These are phyloP conservation scores for Pseudogymnoascus sp. DNA, from an alignment of 2,329 filamentous ascomycete genomes.

Conservation along the genomic window DNA sequence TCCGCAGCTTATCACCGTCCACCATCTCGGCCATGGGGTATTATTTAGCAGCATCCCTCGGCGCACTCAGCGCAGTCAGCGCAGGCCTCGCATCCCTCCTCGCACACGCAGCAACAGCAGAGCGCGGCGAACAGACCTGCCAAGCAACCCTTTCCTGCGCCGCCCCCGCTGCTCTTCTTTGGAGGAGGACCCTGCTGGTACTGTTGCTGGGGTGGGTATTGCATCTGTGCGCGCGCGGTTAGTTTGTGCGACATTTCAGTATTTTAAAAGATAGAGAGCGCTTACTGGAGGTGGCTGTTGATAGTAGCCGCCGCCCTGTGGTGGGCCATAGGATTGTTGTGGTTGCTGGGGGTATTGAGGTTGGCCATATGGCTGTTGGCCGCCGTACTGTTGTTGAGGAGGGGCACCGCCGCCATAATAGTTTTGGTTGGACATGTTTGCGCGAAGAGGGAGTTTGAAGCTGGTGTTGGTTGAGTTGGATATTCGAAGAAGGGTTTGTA, in stretches of 20 bases:
- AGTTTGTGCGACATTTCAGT: background rate
- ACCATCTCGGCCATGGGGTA: background rate
- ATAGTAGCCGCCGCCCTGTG: constrained; percentile 17
- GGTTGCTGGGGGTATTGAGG: constrained; percentile 19
- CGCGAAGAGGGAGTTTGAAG: background rate
- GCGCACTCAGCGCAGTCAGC: constrained; percentile 36
- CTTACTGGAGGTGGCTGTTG: constrained; percentile 19
- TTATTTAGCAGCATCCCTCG: constrained; percentile 26
- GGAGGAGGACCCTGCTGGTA: constrained; percentile 41
- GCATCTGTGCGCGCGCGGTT: constrained; percentile 35
- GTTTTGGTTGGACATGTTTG: constrained; percentile 22
- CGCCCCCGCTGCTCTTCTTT: constrained; percentile 31
- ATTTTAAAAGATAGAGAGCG: background rate
- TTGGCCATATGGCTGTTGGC: constrained; percentile 18
- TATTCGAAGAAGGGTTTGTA: background rate
- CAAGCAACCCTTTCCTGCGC: constrained; percentile 38
- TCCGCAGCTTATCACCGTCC: background rate
- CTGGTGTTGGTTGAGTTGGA: background rate
- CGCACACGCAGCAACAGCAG: constrained; percentile 47
- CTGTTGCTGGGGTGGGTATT: constrained; percentile 38
- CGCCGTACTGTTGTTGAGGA: constrained; percentile 27
- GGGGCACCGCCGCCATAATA: constrained; percentile 37
- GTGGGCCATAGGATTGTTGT: constrained; percentile 18
- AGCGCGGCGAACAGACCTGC: constrained; percentile 42
- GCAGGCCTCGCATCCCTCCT: constrained; percentile 46